Evolutionary conservation across 2,329 filamentous ascomycete genomes (phyloP).

Genomic region (Thielaviopsis punctulata): DNA sequence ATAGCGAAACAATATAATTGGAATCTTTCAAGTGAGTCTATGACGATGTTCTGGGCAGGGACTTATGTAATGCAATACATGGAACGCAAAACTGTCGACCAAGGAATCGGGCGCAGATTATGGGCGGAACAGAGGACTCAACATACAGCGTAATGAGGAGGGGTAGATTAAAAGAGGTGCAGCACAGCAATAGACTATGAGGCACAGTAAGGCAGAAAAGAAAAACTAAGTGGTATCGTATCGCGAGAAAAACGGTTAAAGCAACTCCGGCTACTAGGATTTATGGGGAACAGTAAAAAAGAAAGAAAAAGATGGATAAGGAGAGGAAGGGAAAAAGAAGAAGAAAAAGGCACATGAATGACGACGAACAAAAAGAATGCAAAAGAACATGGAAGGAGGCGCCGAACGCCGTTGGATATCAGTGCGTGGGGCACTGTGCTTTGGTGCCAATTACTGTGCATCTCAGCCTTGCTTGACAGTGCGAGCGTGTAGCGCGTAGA

Average conservation of each 20-base stretch:
- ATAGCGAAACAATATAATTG: neutral
- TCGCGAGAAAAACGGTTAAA: neutral
- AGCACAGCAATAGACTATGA: constrained; percentile 1
- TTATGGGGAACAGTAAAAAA: constrained; percentile 6
- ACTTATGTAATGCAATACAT: neutral
- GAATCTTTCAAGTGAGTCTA: neutral
- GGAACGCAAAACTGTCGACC: neutral
- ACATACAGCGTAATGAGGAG: constrained; percentile 4
- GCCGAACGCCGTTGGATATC: neutral
- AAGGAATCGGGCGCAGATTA: neutral
- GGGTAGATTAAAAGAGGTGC: neutral
- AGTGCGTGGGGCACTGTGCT: neutral
- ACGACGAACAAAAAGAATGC: constrained; percentile 7
- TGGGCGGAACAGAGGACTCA: neutral
- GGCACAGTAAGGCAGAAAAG: neutral
- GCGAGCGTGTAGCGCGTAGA: neutral
- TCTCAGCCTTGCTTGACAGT: neutral
- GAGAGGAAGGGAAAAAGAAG: constrained; percentile 15
- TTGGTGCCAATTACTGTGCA: neutral
- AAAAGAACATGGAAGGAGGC: constrained; percentile 6
- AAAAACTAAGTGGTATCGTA: constrained; percentile 4
- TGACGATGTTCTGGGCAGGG: neutral
- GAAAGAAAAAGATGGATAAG: constrained; percentile 15
- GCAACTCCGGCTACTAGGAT: neutral
- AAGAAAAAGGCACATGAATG: constrained; percentile 15